phyloP scores from a whole-genome alignment of 805 yeast species.

The Candida ponderosae region DNA sequence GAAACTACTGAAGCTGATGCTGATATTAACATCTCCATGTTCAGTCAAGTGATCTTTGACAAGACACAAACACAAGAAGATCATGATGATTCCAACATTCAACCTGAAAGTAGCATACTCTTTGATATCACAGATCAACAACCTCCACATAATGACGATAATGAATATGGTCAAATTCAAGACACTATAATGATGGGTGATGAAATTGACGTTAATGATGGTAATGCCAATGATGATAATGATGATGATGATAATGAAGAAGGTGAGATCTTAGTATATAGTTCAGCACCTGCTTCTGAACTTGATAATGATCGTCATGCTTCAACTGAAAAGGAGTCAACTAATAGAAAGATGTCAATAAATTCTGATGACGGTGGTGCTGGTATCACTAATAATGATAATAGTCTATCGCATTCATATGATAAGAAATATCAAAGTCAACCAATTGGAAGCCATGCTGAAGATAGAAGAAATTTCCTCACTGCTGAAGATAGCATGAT shows the following conservation, averaged over 20 bases:
- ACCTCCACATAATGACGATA: conserved; percentile 1
- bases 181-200: conserved; percentile 12
- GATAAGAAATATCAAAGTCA: neutral
- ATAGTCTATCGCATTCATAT: neutral
- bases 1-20: no score
- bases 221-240: neutral
- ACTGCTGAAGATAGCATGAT: conserved; percentile 15
- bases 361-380: conserved; percentile 15
- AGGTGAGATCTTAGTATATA: neutral
- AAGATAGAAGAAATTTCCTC: neutral
- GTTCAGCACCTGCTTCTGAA: neutral
- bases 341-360: conserved; percentile 4
- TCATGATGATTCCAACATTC: no score
- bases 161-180: neutral
- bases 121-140: conserved; percentile 1
- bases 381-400: neutral
- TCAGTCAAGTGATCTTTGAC: no score
- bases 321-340: neutral
- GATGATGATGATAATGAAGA: neutral
- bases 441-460: no score
- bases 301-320: neutral
- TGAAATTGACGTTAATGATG: conserved; percentile 1
- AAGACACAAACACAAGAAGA: no score
- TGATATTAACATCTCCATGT: no score
- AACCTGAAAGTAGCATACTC: no score